Evolutionary conservation across 2,329 filamentous ascomycete genomes (phyloP).

Genomic region (Fusarium devonianum): DNA sequence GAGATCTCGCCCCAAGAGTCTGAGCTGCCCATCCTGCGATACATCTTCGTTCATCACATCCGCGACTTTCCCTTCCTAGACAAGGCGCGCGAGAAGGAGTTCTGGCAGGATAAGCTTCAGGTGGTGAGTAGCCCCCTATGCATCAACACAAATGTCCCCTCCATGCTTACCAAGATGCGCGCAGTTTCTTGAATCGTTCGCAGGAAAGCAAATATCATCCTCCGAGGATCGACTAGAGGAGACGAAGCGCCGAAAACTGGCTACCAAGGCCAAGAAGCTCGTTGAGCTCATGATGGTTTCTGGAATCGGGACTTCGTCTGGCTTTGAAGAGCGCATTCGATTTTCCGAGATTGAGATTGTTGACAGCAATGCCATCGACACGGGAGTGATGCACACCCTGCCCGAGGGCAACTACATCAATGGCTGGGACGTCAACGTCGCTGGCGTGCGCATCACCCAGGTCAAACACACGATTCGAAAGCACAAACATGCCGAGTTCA

Average conservation of each 20-base stretch:
- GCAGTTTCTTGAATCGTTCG: conserved; percentile 95
- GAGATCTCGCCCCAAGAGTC: conserved; percentile 94
- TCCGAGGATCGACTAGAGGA: conserved; percentile 96
- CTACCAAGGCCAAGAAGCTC: conserved; percentile 91
- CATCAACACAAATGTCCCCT: background rate
- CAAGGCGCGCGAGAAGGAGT: conserved; percentile 97
- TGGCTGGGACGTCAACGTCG: conserved; percentile 93
- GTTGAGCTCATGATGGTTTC: conserved; percentile 99
- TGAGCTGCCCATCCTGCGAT: conserved; percentile 89
- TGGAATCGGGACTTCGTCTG: conserved; percentile 91
- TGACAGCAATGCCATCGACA: conserved; percentile 89
- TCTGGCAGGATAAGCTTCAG: conserved; percentile 98
- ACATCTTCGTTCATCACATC: conserved; percentile 97
- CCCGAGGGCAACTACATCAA: conserved; percentile 93
- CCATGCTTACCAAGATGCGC: conserved; percentile 11
- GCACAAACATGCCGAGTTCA: conserved; percentile 93
- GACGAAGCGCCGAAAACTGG: conserved; percentile 92
- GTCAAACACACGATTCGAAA: conserved; percentile 87
- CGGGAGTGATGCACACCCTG: conserved; percentile 83
- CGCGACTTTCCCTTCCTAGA: conserved; percentile 98
- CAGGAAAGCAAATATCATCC: conserved; percentile 94
- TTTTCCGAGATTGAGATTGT: conserved; percentile 98
- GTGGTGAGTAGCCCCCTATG: conserved; percentile 65
- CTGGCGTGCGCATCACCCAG: conserved; percentile 81
- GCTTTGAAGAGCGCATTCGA: conserved; percentile 95